Base-by-base conservation (phyloP, 352 stramenopile species). In the Globisporangium lucens region DNA sequence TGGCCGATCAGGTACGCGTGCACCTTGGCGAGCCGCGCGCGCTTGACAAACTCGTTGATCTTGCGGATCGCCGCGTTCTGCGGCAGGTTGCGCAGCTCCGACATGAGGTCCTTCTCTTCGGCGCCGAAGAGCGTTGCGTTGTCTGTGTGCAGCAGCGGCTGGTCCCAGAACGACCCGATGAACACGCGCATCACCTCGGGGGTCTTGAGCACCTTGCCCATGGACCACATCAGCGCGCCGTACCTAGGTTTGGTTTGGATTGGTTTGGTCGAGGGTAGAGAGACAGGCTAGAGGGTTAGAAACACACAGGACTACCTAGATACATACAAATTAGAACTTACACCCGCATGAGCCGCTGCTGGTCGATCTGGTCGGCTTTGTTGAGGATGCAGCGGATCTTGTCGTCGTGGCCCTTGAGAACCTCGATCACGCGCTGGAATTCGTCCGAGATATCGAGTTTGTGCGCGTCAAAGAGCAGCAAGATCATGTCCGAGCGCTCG, bases 371-470 rank as follows among this genome's bases (percentile, higher is more conserved):
- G 85, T 99, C 98, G 35, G 98, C 97, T 77, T 99, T 99, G 81
- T 99, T 99, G 43, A 99, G 88, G 33, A 99, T 94, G 72, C 97
- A 98, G 10, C 97, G 87, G 66, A 99, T 98, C 80, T 99, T 99
- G 77, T 99, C 97, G 76, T 99, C 97, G 64, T 99, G 96, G 61
- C 96, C 82, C 61, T 93, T 90, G 9, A 99, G 84, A 9, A 97
- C 90, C 75, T 99, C 95, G 75, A 99, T 99, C 36, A 98, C 95
- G 41, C 85, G 89, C 79, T 99, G 97, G 72, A 99, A 98, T 74
- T 99, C 98, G 85, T 99, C 97, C 22, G 91, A 99, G 73, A 99
- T 99, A 79, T 99, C 98, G 27, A 99, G 83, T 78, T 99, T 99
- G 82, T 99, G 97, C 22, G 97, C 97, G 83, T 99, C 97, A 79